Base-by-base conservation (phyloP, 345 rosid species). In the Ricinus communis region DNA sequence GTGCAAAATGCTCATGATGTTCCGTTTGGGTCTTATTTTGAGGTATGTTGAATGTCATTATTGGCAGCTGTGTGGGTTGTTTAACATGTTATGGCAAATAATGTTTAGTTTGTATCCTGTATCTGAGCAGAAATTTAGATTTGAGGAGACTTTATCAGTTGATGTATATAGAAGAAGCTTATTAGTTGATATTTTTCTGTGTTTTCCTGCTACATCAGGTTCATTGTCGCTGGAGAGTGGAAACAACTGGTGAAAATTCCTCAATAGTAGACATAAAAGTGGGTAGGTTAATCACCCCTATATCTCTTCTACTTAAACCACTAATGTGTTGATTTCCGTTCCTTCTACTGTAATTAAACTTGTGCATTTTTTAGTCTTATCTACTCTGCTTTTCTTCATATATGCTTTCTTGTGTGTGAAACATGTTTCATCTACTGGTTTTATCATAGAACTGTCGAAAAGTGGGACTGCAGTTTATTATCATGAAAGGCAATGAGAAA, bases 1-100 rank as follows among this genome's bases (percentile, higher is more conserved):
- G 97, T 95, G 69, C 97, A 92, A 79, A 93, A 92, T 80, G 91
- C 97, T 49, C 97, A 92, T 75, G 97, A 95, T 70, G 96, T 95
- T 79, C 99, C 99, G 25, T 95, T 95, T 64, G 99, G 99, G 33
- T 90, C 99, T 73, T 86, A 78, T 83, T 95, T 95, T 78, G 99
- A 95, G 91, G 98, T 90, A 74, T 54, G 61, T 33, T 2, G 38
- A 2, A 33, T 33, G 38, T 33, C 6, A 33, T 6, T 33, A 6
- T 33, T 33, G 38, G 38, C 38, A 33, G 38, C 38, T 33, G 38
- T 33, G 38, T 33, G n/a, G n/a, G 38, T 33, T 33, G 6, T 33
- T 2, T 33, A 33, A 6, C 38, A 2, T 54, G 13, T 9, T 27
- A 54, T 24, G 13, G 31, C 15, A 25, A 54, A 54, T 54, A 54